Evolutionary conservation across 345 rosid species (phyloP).

Genomic region (Moricandia arvensis): DNA sequence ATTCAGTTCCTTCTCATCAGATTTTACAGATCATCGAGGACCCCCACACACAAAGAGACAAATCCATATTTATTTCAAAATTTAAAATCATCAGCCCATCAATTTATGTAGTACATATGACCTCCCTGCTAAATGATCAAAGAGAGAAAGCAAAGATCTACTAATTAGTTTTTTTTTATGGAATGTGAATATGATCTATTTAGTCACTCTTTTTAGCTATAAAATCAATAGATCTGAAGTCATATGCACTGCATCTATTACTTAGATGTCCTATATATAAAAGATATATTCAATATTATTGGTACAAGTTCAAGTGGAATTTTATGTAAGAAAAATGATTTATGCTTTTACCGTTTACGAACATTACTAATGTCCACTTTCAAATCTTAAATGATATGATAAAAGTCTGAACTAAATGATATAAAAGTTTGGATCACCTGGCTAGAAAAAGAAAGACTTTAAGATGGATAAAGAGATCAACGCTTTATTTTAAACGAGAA

Average conservation of each 20-base stretch:
- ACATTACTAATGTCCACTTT: neutral
- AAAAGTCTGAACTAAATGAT: neutral
- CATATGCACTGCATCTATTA: neutral
- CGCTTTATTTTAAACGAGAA: too few species aligned
- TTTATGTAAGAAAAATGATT: neutral
- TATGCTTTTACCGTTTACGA: neutral
- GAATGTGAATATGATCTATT: slow-evolving; percentile 11
- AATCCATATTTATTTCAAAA: neutral
- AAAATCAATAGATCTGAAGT: neutral
- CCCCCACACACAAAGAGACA: slow-evolving; percentile 36
- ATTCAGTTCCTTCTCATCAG: slow-evolving; percentile 36
- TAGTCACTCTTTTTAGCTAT: neutral
- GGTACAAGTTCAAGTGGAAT: neutral
- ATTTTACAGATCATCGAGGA: slow-evolving; percentile 40
- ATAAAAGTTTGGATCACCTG: neutral
- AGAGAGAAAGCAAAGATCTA: slow-evolving; percentile 1
- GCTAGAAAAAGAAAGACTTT: too few species aligned
- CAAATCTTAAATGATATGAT: neutral
- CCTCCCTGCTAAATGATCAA: slow-evolving; percentile 6
- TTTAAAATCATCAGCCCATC: slow-evolving; percentile 3
- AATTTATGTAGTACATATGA: neutral
- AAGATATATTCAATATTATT: neutral
- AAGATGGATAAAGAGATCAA: too few species aligned
- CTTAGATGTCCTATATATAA: neutral
- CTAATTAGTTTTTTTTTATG: neutral